These are phyloP conservation scores for Adansonia grandidieri DNA, from an alignment of 441 rosid species.

Conservation along the genomic window DNA sequence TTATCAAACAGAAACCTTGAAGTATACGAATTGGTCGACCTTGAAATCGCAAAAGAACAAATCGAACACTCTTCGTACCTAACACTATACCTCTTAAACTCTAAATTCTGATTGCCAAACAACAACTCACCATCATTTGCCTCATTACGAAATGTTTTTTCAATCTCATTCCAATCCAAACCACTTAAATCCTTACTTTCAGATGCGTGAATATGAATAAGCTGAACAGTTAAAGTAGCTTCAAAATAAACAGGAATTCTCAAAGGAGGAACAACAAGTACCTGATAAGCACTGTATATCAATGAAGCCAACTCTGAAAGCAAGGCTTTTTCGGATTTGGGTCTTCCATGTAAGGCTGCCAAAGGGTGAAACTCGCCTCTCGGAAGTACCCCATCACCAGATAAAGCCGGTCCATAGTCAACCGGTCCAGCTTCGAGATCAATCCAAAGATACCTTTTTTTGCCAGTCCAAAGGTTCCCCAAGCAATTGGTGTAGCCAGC, in stretches of 20 bases:
- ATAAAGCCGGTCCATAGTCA: slow-evolving; percentile 88
- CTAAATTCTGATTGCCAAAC: slow-evolving; percentile 70
- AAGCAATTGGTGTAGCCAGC: slow-evolving; percentile 80
- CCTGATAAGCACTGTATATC: slow-evolving; percentile 90
- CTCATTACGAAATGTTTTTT: slow-evolving; percentile 72
- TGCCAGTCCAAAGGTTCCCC: slow-evolving; percentile 87
- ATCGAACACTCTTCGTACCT: slow-evolving; percentile 69
- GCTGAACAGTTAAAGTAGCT: slow-evolving; percentile 75
- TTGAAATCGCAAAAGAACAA: slow-evolving; percentile 78
- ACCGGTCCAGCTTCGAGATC: slow-evolving; percentile 93
- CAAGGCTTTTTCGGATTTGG: slow-evolving; percentile 77
- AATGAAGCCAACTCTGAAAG: slow-evolving; percentile 78
- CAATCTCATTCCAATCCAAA: slow-evolving; percentile 70
- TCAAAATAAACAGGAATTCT: slow-evolving; percentile 86
- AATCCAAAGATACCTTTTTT: slow-evolving; percentile 83
- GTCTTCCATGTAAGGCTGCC: slow-evolving; percentile 78
- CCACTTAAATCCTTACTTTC: slow-evolving; percentile 58
- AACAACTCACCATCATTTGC: slow-evolving; percentile 64
- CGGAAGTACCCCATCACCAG: slow-evolving; percentile 91
- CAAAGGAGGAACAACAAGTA: slow-evolving; percentile 81
- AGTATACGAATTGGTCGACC: slow-evolving; percentile 79
- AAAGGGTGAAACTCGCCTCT: slow-evolving; percentile 94
- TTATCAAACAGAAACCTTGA: slow-evolving; percentile 96
- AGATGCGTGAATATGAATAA: slow-evolving; percentile 69
- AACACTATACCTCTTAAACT: slow-evolving; percentile 59